Conservation (phyloP, 2,329 filamentous ascomycete species). For the Claviceps sorghi region DNA sequence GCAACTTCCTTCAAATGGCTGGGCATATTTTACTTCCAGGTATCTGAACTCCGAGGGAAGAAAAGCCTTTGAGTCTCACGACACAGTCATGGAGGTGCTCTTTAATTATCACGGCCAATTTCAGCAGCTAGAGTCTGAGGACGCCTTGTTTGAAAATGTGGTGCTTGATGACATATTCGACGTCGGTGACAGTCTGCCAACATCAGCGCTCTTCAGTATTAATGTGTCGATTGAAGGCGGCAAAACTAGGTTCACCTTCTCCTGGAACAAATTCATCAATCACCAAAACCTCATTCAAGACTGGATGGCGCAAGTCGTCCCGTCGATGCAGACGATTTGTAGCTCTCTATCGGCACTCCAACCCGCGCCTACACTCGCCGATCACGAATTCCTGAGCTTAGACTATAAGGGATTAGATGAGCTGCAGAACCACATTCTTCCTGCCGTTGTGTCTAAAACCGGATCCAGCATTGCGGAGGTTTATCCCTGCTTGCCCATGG, state of each 20-base stretch:
- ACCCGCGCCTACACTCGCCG: not conserved
- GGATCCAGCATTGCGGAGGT: conserved; percentile 17
- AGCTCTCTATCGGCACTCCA: not conserved
- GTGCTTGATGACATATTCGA: not conserved
- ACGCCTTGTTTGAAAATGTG: conserved; percentile 7
- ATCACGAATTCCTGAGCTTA: conserved; percentile 5
- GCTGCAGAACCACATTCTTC: conserved; percentile 10
- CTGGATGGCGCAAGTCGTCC: conserved; percentile 1
- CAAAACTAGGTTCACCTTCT: conserved; percentile 2
- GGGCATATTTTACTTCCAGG: conserved; percentile 2
- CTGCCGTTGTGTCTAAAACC: conserved; percentile 6
- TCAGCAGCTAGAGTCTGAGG: conserved; percentile 8
- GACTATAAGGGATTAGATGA: conserved; percentile 16
- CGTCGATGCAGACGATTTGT: conserved; percentile 1
- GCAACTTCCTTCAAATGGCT: conserved; percentile 1
- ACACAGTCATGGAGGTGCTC: conserved; percentile 2
- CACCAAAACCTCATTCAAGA: conserved; percentile 2
- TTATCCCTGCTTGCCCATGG: conserved; percentile 24
- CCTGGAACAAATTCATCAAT: conserved; percentile 2
- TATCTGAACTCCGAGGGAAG: conserved; percentile 1
- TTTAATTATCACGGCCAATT: conserved; percentile 7
- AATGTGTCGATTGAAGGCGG: conserved; percentile 2
- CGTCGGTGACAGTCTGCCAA: conserved; percentile 1
- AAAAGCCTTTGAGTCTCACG: not conserved
- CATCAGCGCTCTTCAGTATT: conserved; percentile 1